Evolutionary conservation across 345 rosid genomes (phyloP), one percentile per base, ranked within the genome.

Genomic region (Lenwebbia sp.): DNA sequence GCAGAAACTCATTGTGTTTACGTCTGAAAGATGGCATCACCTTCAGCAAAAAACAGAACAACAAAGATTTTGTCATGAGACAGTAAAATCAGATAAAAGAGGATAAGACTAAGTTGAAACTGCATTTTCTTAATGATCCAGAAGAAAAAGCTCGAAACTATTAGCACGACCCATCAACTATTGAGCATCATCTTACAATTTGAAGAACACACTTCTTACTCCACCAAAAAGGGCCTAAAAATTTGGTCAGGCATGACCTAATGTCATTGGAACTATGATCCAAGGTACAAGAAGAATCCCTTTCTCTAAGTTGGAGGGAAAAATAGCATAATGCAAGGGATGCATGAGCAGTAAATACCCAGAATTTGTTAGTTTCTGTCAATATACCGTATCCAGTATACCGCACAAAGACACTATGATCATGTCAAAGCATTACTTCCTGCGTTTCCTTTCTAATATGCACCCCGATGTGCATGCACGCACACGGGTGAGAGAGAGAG

Each of bases 1-100:
- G 55, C 92, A 93, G 84, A 87, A 91, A 89, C 89, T 91, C 94
- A 8, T 89, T 90, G 85, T 86, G 90, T 84, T 92, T 92, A 82
- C 87, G 90, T 83, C 83, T 85, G 26, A 93, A 82, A 53, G 92
- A 88, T 54, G 93, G 95, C 78, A 93, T 87, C 54, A 91, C 91
- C 92, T 91, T 86, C 54, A 86, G 62, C 83, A 47, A 81, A 50
- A 70, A 83, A 85, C 13, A 33, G 74, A 58, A 81, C 76, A 85
- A 53, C 62, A 23, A 47, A 65, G 5, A 65, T 54, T 55, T 13
- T 15, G 84, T 15, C 41, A 15, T 22, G 23, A 76, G 54, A 81
- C 26, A 85, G 26, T 58, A 51, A 82, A 54, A 57, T 17, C 33
- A 52, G 41, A 85, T 7, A 10, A 26, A 82, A 51, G 87, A 82